Conservation (phyloP, 805 yeast species). For the Myxozyma neglecta region DNA sequence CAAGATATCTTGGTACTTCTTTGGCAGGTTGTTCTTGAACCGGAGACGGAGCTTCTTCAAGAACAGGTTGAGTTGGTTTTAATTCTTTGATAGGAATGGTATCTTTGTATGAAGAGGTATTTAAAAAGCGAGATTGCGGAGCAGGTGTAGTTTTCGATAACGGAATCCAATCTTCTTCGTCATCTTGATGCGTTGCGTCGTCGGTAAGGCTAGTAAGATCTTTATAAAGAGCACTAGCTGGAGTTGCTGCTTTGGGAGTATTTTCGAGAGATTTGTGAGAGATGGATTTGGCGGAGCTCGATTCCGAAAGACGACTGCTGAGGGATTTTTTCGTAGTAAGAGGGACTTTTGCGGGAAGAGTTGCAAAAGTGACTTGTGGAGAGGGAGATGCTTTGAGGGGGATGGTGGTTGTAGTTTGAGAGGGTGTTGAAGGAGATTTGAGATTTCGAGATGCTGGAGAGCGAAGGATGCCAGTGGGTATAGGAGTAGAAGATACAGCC, state of each 20-base stretch:
- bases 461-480: constrained; percentile 1
- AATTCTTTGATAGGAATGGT: not conserved
- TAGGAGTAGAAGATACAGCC: not conserved
- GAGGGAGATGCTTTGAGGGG: constrained; percentile 9
- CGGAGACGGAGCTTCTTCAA: not conserved
- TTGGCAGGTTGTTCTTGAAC: not conserved
- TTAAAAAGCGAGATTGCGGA: constrained; percentile 14
- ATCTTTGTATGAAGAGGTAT: not conserved
- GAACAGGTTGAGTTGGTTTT: not conserved
- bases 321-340: constrained; percentile 26
- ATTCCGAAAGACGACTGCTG: constrained; percentile 6
- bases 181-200: not conserved
- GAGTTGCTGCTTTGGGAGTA: not conserved
- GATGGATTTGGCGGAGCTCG: constrained; percentile 10
- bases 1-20: constrained; percentile 10
- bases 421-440: not conserved
- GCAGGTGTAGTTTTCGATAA: constrained; percentile 28
- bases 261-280: constrained; percentile 4
- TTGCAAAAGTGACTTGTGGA: constrained; percentile 16
- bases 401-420: constrained; percentile 5
- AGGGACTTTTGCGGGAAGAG: constrained; percentile 26
- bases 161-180: constrained; percentile 34
- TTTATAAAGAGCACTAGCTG: constrained; percentile 5
- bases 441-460: constrained; percentile 5
- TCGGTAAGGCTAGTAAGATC: constrained; percentile 9